Evolutionary conservation across 441 rosid genomes (phyloP).

Genomic region (Populus hybrid): DNA sequence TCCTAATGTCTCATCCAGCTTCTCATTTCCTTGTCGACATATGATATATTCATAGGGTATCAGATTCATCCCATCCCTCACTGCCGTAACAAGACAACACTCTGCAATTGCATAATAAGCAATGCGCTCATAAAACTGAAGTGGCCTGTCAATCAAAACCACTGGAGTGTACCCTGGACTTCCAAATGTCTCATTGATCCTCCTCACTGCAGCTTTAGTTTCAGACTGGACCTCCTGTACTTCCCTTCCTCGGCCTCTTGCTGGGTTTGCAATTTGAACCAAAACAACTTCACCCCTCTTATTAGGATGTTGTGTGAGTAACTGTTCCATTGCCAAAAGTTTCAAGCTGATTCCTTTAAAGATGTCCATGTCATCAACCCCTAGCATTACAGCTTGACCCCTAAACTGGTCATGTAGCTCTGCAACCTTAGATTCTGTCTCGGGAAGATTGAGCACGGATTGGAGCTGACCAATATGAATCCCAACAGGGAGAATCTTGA

Average conservation of each 20-base stretch:
- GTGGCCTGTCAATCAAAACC: constrained; percentile 60
- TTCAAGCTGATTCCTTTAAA: constrained; percentile 89
- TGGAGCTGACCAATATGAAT: constrained; percentile 82
- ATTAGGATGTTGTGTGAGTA: constrained; percentile 68
- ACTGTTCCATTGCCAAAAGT: constrained; percentile 84
- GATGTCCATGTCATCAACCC: constrained; percentile 93
- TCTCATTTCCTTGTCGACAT: constrained; percentile 74
- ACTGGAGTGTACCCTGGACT: constrained; percentile 67
- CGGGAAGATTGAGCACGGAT: constrained; percentile 61
- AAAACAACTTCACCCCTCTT: constrained; percentile 68
- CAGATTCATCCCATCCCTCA: constrained; percentile 91
- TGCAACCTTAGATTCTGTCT: constrained; percentile 61
- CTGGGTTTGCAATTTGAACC: constrained; percentile 92
- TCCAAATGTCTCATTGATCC: constrained; percentile 73
- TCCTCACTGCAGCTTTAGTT: constrained; percentile 56
- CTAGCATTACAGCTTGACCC: constrained; percentile 64
- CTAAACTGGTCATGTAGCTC: constrained; percentile 59
- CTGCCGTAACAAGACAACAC: constrained; percentile 88
- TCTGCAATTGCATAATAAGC: constrained; percentile 86
- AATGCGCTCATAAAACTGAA: constrained; percentile 80
- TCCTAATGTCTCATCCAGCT: constrained; percentile 57
- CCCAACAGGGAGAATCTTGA: constrained; percentile 88
- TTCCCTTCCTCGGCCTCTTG: constrained; percentile 82
- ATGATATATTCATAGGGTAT: constrained; percentile 84
- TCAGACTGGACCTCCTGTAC: constrained; percentile 72